Base-by-base conservation (phyloP, 1,284 basidiomycete genomes). In the Tetrapyrgos nigripes region DNA sequence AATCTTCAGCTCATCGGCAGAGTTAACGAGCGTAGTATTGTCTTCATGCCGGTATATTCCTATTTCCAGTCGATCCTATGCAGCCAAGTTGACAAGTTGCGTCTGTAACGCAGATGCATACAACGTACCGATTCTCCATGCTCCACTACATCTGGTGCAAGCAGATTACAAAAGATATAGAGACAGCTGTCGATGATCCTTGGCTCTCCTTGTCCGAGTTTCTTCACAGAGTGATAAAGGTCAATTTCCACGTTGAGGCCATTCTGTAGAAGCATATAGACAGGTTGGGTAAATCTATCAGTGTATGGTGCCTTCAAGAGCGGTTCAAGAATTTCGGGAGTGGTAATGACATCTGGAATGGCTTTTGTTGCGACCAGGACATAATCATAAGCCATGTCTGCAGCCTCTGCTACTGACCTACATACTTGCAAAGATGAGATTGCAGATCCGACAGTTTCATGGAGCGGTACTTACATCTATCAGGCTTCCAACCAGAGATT, bases 41-140 rank as follows among this genome's bases (percentile, higher is more conserved):
- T 68, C 56, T 58, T 65, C 43, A 52, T 58, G 70, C 43, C 76
- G 69, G 57, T 77, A 79, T 2, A 77, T 64, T 5, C 87, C 78
- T 33, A 77, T 65, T 4, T 67, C 63, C 4, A 78, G 60, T 37
- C 73, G 71, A 51, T 77, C 76, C 79, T 79, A 37, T 29, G 23
- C 6, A 37, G 23, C 19, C 11, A 28, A 29, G 8, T 55, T 21
- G 28, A 33, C 51, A 17, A 26, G 37, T 17, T n/a, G n/a, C 26
- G 17, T 9, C 19, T n/a, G 14, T 40, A 17, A 43, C 5, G n/a
- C 27, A 23, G 14, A 33, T 8, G 19, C 13, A 26, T 46, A 17
- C 24, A 10, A 52, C 56, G 37, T 33, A 62, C 61, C 29, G 56
- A 57, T 27, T 55, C 40, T 37, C 49, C 55, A 45, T 62, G 61